Base-by-base conservation (phyloP, 352 stramenopile species). In the Paralagenidium karlingii region DNA sequence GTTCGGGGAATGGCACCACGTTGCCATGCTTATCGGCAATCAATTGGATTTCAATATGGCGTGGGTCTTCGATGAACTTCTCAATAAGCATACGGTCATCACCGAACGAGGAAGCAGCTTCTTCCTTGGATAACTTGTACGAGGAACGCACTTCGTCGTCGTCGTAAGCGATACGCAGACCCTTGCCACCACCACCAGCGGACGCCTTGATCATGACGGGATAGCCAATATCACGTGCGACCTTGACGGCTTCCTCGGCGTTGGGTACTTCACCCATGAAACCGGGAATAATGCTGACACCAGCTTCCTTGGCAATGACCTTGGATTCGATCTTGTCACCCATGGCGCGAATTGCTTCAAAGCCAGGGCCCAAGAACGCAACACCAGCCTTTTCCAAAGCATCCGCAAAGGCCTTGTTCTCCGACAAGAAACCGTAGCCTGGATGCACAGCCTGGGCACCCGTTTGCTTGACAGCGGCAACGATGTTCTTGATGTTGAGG, bases 31-130 rank as follows among this genome's bases (percentile, higher is more conserved):
- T 58, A 60, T 97, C 92, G 15, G 79, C 88, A 16, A 99, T 55
- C 3, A 99, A 55, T 60, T 98, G 94, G 56, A 98, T 97, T 67
- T 98, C 94, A 66, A 99, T 97, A 63, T 99, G 94, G 36, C 96
- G 89, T 20, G 93, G 92, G 39, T 97, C 77, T 43, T 96, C 89
- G 31, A 98, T 93, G 49, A 96, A 98, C 66, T 97, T 97, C 60
- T 98, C 92, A 0, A 99, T 64, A 16, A 98, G 82, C 47, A 99
- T 89, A 30, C 90, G 78, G 55, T 97, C 93, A 60, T 99, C 93
- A 34, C 82, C 83, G 58, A 99, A 99, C 52, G 79, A 83, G 48
- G 60, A 85, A 26, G 68, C 60, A 19, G 87, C 84, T 51, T 96
- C 86, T 48, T 91, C 69, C 43, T 84, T 94, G 24, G 67, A 85